phyloP scores from a whole-genome alignment of 257 asterid species.

The Schizonepeta tenuifolia region DNA sequence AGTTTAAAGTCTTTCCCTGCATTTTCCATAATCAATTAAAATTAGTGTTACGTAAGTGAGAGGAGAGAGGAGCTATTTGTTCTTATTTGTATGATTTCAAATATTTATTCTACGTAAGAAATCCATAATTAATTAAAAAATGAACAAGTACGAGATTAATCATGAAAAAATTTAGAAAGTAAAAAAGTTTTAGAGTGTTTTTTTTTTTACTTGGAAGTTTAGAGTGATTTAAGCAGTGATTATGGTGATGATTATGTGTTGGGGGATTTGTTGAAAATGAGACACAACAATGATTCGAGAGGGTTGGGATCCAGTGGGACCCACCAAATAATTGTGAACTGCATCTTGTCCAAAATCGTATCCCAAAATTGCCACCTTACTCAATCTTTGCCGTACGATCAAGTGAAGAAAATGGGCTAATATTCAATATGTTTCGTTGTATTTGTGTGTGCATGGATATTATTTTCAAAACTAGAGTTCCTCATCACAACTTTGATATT shows the following conservation, averaged over 20 bases:
- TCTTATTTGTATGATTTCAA: too few relatives aligned
- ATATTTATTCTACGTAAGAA: too few relatives aligned
- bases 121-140: too few relatives aligned
- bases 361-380: background rate
- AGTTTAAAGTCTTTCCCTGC: too few relatives aligned
- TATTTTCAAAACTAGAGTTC: too few relatives aligned
- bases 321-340: slow-evolving; percentile 51
- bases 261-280: background rate
- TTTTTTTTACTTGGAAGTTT: too few relatives aligned
- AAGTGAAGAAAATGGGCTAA: background rate
- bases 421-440: background rate
- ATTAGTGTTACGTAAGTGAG: too few relatives aligned
- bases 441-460: too few relatives aligned
- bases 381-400: slow-evolving; percentile 1
- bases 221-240: background rate
- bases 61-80: too few relatives aligned
- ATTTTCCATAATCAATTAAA: too few relatives aligned
- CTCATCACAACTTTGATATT: too few relatives aligned
- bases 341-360: slow-evolving; percentile 40
- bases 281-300: slow-evolving; percentile 30
- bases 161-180: background rate
- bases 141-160: background rate
- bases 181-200: too few relatives aligned
- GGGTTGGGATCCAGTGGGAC: slow-evolving; percentile 42
- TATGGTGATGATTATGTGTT: background rate